Evolutionary conservation across 78 protist species (phyloP), one percentile per base, ranked within the genome.

Genomic region (Paratrimastix pyriformis): DNA sequence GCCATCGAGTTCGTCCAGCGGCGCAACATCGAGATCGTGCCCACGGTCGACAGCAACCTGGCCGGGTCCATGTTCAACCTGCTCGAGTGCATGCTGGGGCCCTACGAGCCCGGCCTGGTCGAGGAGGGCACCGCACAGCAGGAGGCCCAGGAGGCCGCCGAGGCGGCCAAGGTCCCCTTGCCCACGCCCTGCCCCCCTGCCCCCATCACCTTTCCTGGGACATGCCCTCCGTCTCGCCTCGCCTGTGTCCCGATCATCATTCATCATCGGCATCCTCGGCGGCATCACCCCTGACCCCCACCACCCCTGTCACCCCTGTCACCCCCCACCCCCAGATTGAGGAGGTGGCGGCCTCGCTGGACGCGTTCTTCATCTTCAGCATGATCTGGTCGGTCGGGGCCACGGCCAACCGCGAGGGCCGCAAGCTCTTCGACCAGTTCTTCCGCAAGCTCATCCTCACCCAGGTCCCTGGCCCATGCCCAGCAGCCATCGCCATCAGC

Each of bases 301-400:
- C n/a, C n/a, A n/a, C n/a, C n/a, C n/a, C n/a, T n/a, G n/a, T n/a
- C n/a, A n/a, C n/a, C n/a, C 6, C 9, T 45, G 9, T 5, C 30
- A 30, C 46, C 18, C 4, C 72, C 6, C 72, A n/a, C 42, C 48
- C 32, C 30, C 32, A 35, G 48, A n/a, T 66, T 5, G 73, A 15
- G 15, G 26, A 62, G 50, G 35, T 40, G 11, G 68, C 42, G 24
- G 68, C 3, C 54, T 24, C 55, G 8, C 0, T 68, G 24, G 46
- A 44, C n/a, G 45, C 50, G 37, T n/a, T 59, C 39, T 83, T 88
- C 48, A 0, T 86, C 45, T 65, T 82, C 32, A 66, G 83, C n/a
- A 64, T 87, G 43, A 45, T 81, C 6, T 88, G 90, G 92, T 40
- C 82, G 2, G 43, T 86, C 26, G 92, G 92, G 0, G 88, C 81